Base-by-base conservation (phyloP, 2,329 filamentous ascomycete genomes). In the Neurospora crassa region DNA sequence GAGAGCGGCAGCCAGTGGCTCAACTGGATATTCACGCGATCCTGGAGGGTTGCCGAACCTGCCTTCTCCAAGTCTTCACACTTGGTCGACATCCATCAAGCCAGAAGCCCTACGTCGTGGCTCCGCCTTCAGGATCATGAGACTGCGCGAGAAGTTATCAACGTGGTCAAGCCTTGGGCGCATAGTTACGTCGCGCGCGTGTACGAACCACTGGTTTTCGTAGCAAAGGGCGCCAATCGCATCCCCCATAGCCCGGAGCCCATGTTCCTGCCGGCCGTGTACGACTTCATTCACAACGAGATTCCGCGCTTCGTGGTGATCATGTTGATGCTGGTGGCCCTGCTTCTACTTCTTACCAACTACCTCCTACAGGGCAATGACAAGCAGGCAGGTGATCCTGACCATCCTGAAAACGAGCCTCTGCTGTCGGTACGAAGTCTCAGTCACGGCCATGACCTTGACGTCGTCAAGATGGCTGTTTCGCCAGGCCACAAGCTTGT, bases 41-140 rank as follows among this genome's bases (percentile, higher is more conserved):
- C 78, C 7, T 77, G 77, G 71, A 77, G 76, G 69, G 76, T 78
- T 40, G 72, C 77, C 43, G 74, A 72, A 10, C 67, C 68, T 7
- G 74, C 71, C 40, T 70, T 72, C 3, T 75, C 80, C 40, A 76
- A 79, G 37, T 78, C 82, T 20, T 79, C 86, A 2, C 78, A 86
- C 3, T 83, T 89, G 1, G 84, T 89, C 12, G 85, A 87, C 29
- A 86, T 94, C 72, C 90, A 94, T 76, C 91, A 93, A 77, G 91
- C 91, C 2, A 85, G 92, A 72, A 92, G 89, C n/a, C 92, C 91
- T 1, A 89, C 86, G 4, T 91, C 92, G 18, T 95, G 92, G 92
- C 83, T 94, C 68, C 86, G 87, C 37, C 84, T 93, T 71, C 92
- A 94, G 78, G 92, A 94, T 75, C 91, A 93, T 75, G 90, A 92